Base-by-base conservation (phyloP, 305 asterid species). In the Euphrasia arctica region DNA sequence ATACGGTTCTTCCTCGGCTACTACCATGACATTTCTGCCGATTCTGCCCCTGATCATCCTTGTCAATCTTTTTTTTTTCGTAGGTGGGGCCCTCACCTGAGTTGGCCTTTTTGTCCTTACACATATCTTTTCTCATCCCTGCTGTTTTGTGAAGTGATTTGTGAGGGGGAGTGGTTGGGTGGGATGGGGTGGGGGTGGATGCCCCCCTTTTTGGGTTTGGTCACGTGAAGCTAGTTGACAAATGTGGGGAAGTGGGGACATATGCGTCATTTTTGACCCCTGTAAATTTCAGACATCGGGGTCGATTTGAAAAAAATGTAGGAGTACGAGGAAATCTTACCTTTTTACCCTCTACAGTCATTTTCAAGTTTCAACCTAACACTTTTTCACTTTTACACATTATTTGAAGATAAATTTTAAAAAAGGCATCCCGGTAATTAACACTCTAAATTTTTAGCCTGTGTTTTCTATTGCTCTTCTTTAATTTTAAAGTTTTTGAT, bases 141-240 rank as follows among this genome's bases (percentile, higher is more conserved):
- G n/a, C 31, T 18, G 31, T 68, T 66, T 58, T 66, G 72, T 74
- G 36, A 50, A 80, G 74, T 72, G 78, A 68, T 66, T 66, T 63
- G 67, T 18, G 22, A 56, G 79, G 67, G 75, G 75, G 60, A 36
- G 5, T 52, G 0, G n/a, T 25, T 27, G 59, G 32, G 4, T 3
- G 39, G 60, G 34, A 18, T 18, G 22, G 68, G 45, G 49, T 54
- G 58, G 45, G 10, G 64, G 15, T 9, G 49, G 31, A 55, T 47
- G 65, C 42, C 36, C 77, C 29, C 7, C 57, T 3, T 10, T 4
- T 4, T 52, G 58, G 31, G 32, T n/a, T 25, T 27, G 7, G 13
- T 82, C 90, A 85, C 88, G 85, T 79, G 91, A 81, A 74, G 83
- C 84, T 72, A 80, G 79, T 67, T 67, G 81, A 75, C 88, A 81